These are phyloP conservation scores for Cryomyces antarcticus DNA, from an alignment of 495 filamentous ascomycete genomes.

Conservation along the genomic window DNA sequence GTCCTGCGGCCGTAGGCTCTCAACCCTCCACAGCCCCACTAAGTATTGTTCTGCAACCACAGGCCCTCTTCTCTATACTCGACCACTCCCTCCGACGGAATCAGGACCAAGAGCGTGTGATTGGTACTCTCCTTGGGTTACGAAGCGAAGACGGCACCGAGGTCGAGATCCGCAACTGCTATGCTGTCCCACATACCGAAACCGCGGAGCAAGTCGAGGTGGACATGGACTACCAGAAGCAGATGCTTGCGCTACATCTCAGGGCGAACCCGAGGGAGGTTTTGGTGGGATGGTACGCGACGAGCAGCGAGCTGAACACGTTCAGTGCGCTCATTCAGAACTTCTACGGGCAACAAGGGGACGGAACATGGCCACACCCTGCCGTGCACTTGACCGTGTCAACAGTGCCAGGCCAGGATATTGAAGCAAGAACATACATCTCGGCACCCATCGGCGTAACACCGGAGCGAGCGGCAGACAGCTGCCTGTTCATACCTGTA, in stretches of 20 bases:
- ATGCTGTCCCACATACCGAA: constrained; percentile 95
- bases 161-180: constrained; percentile 84
- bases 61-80: constrained; percentile 91
- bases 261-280: constrained; percentile 87
- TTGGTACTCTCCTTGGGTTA: constrained; percentile 81
- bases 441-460: constrained; percentile 87
- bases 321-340: constrained; percentile 98
- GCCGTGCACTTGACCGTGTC: constrained; percentile 89
- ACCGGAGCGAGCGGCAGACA: constrained; percentile 81
- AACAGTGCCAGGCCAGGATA: constrained; percentile 64
- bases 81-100: constrained; percentile 88
- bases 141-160: constrained; percentile 91
- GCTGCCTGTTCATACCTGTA: constrained; percentile 88
- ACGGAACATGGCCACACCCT: constrained; percentile 89
- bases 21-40: constrained; percentile 73
- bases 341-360: constrained; percentile 93
- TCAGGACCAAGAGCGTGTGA: constrained; percentile 78
- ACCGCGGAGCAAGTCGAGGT: constrained; percentile 97
- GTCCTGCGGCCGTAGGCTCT: constrained; percentile 53
- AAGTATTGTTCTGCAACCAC: constrained; percentile 82
- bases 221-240: constrained; percentile 99
- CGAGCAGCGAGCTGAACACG: constrained; percentile 83
- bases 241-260: constrained; percentile 84
- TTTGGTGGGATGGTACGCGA: constrained; percentile 96
- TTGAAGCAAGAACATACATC: constrained; percentile 80